phyloP scores from a whole-genome alignment of 495 filamentous ascomycete species.

The Aspergillus olivimuriae region DNA sequence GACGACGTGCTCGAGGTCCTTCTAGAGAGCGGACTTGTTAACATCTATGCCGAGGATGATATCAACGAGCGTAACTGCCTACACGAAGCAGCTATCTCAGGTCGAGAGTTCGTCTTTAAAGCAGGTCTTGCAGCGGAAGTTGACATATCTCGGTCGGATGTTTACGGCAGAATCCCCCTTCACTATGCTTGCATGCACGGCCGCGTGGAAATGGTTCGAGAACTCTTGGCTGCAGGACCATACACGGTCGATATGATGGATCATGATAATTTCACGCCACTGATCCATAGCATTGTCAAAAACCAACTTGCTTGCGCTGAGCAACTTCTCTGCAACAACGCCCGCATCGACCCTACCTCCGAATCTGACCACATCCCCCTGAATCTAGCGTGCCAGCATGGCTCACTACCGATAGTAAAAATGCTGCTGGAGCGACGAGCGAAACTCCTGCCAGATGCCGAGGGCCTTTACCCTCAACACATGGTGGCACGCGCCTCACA shows the following conservation, averaged over 20 bases:
- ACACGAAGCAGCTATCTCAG: constrained; percentile 90
- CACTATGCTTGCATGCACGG: constrained; percentile 98
- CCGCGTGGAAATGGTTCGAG: constrained; percentile 72
- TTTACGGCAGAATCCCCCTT: constrained; percentile 88
- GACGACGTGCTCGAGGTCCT: constrained; percentile 69
- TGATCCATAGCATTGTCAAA: constrained; percentile 92
- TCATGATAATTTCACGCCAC: constrained; percentile 93
- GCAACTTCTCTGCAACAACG: constrained; percentile 62
- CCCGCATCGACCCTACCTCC: constrained; percentile 72
- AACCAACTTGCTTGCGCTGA: constrained; percentile 71
- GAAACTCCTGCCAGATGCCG: constrained; percentile 79
- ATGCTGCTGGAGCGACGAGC: constrained; percentile 75
- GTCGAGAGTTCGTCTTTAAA: constrained; percentile 66
- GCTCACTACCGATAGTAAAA: constrained; percentile 72
- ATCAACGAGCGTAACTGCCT: constrained; percentile 96
- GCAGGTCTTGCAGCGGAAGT: constrained; percentile 65
- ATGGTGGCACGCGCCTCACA: constrained; percentile 87
- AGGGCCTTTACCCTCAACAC: constrained; percentile 96
- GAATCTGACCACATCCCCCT: constrained; percentile 90
- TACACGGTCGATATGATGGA: constrained; percentile 78
- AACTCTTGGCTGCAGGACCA: constrained; percentile 54
- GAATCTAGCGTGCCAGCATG: constrained; percentile 90
- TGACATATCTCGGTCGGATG: constrained; percentile 72
- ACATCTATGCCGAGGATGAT: constrained; percentile 85
- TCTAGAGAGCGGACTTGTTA: constrained; percentile 72